phyloP scores from a whole-genome alignment of 805 yeast genomes.

The Nematodospora valgi region DNA sequence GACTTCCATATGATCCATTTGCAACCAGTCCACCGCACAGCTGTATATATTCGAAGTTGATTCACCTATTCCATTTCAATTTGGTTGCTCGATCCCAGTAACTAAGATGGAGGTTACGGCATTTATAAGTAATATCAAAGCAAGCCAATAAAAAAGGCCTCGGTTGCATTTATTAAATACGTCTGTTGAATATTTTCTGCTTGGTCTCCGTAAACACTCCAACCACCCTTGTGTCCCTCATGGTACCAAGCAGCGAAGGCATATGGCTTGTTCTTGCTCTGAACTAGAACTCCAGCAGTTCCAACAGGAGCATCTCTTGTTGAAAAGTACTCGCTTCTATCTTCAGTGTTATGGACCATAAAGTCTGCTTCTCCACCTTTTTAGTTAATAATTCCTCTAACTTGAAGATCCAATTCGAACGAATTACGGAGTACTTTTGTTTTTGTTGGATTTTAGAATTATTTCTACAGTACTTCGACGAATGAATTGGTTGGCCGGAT shows the following conservation, averaged over 20 bases:
- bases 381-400: not conserved
- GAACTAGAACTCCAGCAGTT: not conserved
- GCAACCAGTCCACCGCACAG: no score
- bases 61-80: no score
- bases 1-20: no score
- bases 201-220: constrained; percentile 2
- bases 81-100: no score
- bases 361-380: not conserved
- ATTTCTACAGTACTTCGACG: not conserved
- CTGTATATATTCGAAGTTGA: no score
- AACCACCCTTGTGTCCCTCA: constrained; percentile 1
- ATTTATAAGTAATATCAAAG: no score
- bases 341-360: not conserved
- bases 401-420: not conserved
- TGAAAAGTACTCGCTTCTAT: not conserved
- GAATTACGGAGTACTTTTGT: not conserved
- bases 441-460: no score
- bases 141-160: constrained; percentile 1
- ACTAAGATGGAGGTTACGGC: no score
- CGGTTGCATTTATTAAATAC: constrained; percentile 1
- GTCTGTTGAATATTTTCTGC: constrained; percentile 3
- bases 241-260: constrained; percentile 7
- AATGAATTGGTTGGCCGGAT: not conserved
- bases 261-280: not conserved
- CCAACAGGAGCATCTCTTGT: not conserved